Evolutionary conservation across 305 asterid species (phyloP), one percentile per base, ranked within the genome.

Genomic region (Rubia balearica): DNA sequence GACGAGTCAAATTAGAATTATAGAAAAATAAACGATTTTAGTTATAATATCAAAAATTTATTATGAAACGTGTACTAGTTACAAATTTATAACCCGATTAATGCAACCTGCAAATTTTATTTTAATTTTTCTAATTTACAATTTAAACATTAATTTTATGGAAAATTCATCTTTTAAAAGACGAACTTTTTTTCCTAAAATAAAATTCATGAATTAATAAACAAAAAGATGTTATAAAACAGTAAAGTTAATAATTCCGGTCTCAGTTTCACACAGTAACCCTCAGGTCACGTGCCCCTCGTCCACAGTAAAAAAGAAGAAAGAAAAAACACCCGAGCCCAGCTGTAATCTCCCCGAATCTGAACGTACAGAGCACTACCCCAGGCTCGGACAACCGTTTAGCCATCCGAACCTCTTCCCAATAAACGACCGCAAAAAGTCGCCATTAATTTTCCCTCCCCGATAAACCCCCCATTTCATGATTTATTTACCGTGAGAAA

Each of bases 321-420:
- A 46, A 51, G 33, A 30, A 51, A 49, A 51, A 51, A 16, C 57
- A 30, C 11, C 73, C 80, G 67, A 76, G 53, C 80, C 88, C 65
- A 30, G 69, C 69, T 65, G 68, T 64, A 16, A 16, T 21, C 8
- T 17, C 77, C 74, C 73, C 69, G 68, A 55, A 13, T 49, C 53
- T 36, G 22, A 41, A 5, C 46, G 57, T 17, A 51, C 57, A 51
- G 8, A 51, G 21, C 62, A 67, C 24, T 4, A 4, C 4, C 13
- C 3, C 70, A 86, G 95, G 89, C 83, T 82, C 88, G 96, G 96
- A 85, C 88, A 81, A 56, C 93, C 95, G 91, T 91, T 88, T 77
- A 68, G 49, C 67, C 43, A 33, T 21, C 85, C 78, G 69, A 72
- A 56, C 77, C 82, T 40, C 60, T 36, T 12, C 69, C 74, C 67